phyloP scores from a whole-genome alignment of 2,329 filamentous ascomycete genomes.

The Gaeumannomyces sp. region DNA sequence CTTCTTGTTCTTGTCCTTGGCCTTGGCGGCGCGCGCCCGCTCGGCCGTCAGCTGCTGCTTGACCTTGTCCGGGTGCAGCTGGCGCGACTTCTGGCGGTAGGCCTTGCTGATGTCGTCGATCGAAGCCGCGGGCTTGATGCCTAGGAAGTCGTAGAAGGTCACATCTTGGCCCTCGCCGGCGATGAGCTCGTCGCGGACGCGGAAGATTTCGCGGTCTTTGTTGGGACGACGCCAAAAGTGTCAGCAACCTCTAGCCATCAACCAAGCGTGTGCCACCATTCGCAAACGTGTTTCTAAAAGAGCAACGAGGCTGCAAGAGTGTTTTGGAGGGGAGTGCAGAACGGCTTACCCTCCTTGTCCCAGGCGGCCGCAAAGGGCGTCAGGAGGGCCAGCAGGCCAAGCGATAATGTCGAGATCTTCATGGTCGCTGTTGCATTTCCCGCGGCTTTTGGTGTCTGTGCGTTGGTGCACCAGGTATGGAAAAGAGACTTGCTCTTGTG shows the following conservation, averaged over 20 bases:
- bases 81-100: constrained; percentile 79
- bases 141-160: constrained; percentile 94
- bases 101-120: constrained; percentile 90
- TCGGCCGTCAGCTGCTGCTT: constrained; percentile 73
- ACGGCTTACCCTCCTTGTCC: constrained; percentile 70
- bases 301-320: constrained; percentile 8
- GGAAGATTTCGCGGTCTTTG: constrained; percentile 94
- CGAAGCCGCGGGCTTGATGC: constrained; percentile 63
- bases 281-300: not conserved
- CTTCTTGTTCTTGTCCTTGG: constrained; percentile 46
- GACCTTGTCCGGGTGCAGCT: constrained; percentile 92
- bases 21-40: constrained; percentile 49
- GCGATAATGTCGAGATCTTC: constrained; percentile 61
- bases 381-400: constrained; percentile 64
- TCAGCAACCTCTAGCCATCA: not conserved
- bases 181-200: constrained; percentile 79
- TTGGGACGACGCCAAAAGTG: constrained; percentile 1
- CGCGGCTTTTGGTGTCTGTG: not conserved
- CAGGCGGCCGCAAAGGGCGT: constrained; percentile 66
- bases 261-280: not conserved
- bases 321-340: not conserved
- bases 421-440: constrained; percentile 41
- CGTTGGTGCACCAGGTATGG: not conserved
- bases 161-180: constrained; percentile 68
- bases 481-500: constrained; percentile 1